Base-by-base conservation (phyloP, 306 rosid genomes). In the Pueraria montana region DNA sequence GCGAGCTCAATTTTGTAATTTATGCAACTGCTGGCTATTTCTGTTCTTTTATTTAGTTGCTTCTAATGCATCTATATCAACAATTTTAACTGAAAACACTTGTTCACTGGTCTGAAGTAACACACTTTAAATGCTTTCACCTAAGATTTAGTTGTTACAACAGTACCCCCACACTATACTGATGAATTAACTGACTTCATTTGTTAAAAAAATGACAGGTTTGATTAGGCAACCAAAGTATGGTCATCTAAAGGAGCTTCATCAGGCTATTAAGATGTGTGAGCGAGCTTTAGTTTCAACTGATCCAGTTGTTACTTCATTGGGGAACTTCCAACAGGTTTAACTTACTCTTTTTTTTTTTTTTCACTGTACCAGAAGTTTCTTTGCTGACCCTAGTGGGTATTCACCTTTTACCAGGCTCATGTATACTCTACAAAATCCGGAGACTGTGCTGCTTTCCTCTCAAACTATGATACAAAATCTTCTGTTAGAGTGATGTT, bases 171-270 rank as follows among this genome's bases (percentile, higher is more conserved):
- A 10, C 43, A 65, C 77, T 76, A 24, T 71, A 50, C 38, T 24
- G 46, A 73, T 30, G 77, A 56, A 66, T 23, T 79, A n/a, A 72
- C 82, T 74, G 82, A 74, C 67, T 69, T 12, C 56, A 62, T 72
- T 45, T 48, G 46, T 74, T 26, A 75, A 43, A 76, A 79, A 20
- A 46, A 17, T 90, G 85, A 21, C 80, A 96, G 99, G 99, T 84
- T 83, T 96, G 90, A 91, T 94, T 68, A 89, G 98, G 85, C 97
- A 96, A 71, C 99, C 99, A 30, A 96, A 96, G 86, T 92, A 94
- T 55, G 98, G 98, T 74, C 99, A 96, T 73, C 91, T 96, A 43
- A 96, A 96, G 93, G 99, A 94, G 90, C 98, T 96, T 82, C 99
- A 96, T 27, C 86, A 80, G 87, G 91, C 98, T 46, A 65, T 94